These are phyloP conservation scores for Xerophyta viscosa DNA, from an alignment of 106 monocot species.

Conservation along the genomic window DNA sequence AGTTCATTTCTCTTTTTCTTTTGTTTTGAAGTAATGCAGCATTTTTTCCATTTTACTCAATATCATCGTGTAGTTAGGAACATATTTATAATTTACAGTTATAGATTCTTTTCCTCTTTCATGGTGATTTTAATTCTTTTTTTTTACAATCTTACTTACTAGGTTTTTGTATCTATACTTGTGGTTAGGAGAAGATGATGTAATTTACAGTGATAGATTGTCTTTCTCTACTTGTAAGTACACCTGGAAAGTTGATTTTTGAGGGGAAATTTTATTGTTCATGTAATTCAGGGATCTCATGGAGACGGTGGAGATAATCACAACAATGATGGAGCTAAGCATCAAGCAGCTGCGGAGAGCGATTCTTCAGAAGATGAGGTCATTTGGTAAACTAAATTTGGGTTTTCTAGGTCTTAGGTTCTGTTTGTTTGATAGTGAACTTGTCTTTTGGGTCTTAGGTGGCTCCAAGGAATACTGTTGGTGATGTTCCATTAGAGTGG, in stretches of 20 bases:
- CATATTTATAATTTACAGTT: too few relatives aligned
- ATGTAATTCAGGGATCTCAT: not conserved
- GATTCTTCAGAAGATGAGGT: conserved; percentile 99
- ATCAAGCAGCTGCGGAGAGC: conserved; percentile 36
- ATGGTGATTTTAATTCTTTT: too few relatives aligned
- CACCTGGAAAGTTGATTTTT: not conserved
- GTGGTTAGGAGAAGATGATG: too few relatives aligned
- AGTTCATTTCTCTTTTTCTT: too few relatives aligned
- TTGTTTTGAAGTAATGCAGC: too few relatives aligned
- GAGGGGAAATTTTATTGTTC: not conserved
- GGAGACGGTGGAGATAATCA: not conserved
- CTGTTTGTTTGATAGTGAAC: not conserved
- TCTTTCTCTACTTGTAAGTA: too few relatives aligned
- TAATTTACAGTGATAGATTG: too few relatives aligned
- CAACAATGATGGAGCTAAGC: not conserved
- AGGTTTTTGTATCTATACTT: too few relatives aligned
- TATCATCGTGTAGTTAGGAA: too few relatives aligned
- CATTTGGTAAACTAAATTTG: not conserved
- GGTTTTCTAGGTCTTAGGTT: not conserved
- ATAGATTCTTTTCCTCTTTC: too few relatives aligned
- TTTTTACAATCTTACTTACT: too few relatives aligned
- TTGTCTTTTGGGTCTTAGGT: conserved; percentile 30
- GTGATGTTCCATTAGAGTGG: conserved; percentile 86
- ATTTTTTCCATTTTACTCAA: too few relatives aligned
- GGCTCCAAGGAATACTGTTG: conserved; percentile 76